Evolutionary conservation across 2,329 filamentous ascomycete species (phyloP).

Genomic region (Ophiocordyceps australis): DNA sequence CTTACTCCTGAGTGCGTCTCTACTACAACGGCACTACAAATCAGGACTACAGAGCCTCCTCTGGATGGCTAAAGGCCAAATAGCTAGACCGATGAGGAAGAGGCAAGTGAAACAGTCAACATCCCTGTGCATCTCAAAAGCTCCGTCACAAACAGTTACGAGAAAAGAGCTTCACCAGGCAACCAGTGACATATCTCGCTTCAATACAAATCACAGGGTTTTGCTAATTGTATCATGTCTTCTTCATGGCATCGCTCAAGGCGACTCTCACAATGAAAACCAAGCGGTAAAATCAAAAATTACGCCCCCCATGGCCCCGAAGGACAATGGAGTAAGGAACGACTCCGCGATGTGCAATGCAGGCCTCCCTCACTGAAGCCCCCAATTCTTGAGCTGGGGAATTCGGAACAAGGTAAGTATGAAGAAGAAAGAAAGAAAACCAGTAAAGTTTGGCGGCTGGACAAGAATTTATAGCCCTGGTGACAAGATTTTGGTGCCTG

Average conservation of each 20-base stretch:
- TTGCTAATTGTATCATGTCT: slow-evolving; percentile 9
- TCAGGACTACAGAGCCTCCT: too few species aligned
- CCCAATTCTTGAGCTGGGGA: slow-evolving; percentile 25
- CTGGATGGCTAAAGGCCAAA: too few species aligned
- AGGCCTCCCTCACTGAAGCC: slow-evolving; percentile 25
- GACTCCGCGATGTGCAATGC: slow-evolving; percentile 38
- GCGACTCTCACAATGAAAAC: slow-evolving; percentile 26
- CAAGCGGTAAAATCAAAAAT: slow-evolving; percentile 29
- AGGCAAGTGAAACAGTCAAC: too few species aligned
- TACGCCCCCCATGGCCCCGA: slow-evolving; percentile 33
- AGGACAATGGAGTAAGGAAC: slow-evolving; percentile 29
- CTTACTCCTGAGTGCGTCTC: too few species aligned
- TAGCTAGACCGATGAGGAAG: too few species aligned
- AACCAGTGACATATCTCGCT: neutral
- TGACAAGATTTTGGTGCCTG: too few species aligned
- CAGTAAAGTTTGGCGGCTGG: slow-evolving; percentile 3
- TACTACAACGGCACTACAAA: too few species aligned
- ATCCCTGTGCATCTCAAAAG: too few species aligned
- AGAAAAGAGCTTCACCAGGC: too few species aligned
- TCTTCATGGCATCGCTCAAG: slow-evolving; percentile 22
- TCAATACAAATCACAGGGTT: too few species aligned
- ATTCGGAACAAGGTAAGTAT: slow-evolving; percentile 35
- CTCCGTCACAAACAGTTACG: too few species aligned
- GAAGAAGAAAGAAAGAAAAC: slow-evolving; percentile 20
- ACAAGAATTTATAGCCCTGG: slow-evolving; percentile 16